Percentiles rank a stretch among this genome's conserved stretches.
These are phyloP conservation scores for Pistacia vera DNA, from an alignment of 345 rosid genomes.

Conservation along the genomic window DNA sequence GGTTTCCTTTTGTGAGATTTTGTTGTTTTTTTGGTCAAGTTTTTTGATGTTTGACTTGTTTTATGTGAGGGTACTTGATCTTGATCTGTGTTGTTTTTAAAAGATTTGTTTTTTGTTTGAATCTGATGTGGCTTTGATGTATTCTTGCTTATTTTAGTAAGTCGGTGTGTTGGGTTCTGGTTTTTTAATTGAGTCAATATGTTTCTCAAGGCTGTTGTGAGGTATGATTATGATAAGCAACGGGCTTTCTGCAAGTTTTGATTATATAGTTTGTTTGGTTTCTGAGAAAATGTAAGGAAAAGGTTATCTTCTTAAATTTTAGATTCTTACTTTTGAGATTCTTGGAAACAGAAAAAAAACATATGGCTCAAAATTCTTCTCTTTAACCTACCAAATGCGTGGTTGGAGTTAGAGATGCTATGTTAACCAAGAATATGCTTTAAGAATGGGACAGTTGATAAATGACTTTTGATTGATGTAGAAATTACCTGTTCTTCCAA, in stretches of 20 bases:
- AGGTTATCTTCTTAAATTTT: neutral
- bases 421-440: conserved; percentile 9
- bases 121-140: neutral
- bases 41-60: conserved; percentile 5
- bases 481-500: neutral
- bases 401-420: conserved; percentile 7
- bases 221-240: neutral
- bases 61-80: conserved; percentile 12
- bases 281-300: conserved; percentile 7
- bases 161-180: neutral
- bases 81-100: conserved; percentile 21
- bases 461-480: neutral
- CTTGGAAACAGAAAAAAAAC: neutral
- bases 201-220: neutral
- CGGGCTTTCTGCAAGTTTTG: neutral
- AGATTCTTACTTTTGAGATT: neutral
- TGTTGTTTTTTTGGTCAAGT: neutral
- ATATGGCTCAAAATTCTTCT: neutral
- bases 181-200: neutral
- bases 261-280: neutral
- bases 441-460: neutral
- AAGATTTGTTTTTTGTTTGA: neutral
- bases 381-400: neutral
- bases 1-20: neutral
- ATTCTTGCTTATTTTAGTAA: neutral